Evolutionary conservation across 169 alveolate species (phyloP), one percentile per base, ranked within the genome.

Genomic region (Plasmodium relictum): DNA sequence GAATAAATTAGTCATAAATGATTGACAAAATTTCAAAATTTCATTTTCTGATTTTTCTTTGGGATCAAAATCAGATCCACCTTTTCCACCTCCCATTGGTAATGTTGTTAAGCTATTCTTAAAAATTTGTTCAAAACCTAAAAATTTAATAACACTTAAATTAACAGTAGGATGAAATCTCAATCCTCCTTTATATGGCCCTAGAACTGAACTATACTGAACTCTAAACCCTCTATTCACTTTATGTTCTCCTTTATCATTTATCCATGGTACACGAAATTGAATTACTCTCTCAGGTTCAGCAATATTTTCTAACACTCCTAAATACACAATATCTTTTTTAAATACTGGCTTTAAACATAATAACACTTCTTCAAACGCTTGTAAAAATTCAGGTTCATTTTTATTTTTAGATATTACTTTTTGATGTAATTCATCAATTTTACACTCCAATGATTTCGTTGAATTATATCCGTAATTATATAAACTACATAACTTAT

Each of bases 181-280:
- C n/a, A 96, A 86, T 9, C 98, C 98, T n/a, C 97, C 97, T 93
- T 96, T 96, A 89, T 94, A 96, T 39, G 98, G 97, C 0, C 97
- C 98, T 12, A 95, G 88, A 8, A 95, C 96, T 6, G 96, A 93
- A 88, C 93, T 96, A 73, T 85, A 95, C 71, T 96, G 98, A 14
- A 96, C 96, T 41, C 98, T 73, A 65, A 76, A 96, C 9, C 98
- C 98, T 63, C 97, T 89, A 71, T 94, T 94, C 26, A 94, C 85
- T 89, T 92, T 88, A 45, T 87, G 93, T 48, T 94, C 90, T 50
- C 96, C 96, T 48, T 93, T 74, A 74, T 96, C 96, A 70, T 94
- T 95, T 18, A 93, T 87, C 97, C 97, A 93, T 3, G 96, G 94
- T 12, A 91, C 96, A 24, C 96, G 54, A 86, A 95, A 92, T 12